Evolutionary conservation across 1,284 basidiomycete genomes (phyloP), one percentile per base, ranked within the genome.

Genomic region (Ceratorhiza oryzae-sativae): DNA sequence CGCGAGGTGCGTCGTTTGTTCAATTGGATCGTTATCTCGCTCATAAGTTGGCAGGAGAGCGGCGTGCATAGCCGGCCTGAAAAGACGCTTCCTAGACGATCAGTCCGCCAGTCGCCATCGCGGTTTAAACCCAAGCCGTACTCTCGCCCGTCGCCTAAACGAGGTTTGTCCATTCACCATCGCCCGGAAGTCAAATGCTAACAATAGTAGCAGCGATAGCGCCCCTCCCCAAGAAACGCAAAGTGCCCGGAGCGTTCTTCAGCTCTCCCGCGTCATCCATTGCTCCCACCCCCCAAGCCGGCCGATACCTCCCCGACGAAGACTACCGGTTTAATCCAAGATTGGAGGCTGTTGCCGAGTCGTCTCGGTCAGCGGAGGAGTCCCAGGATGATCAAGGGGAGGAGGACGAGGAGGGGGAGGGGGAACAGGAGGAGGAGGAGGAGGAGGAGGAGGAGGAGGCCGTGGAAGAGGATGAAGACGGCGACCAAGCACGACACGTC

Each of bases 401-500:
- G 20, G 60, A 48, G 42, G 39, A 32, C 27, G 60, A 36, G 36
- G 48, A 32, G 1, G 63, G 36, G 8, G 63, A 67, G 9, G 45
- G 12, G 15, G 61, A 63, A 3, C 13, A 63, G 30, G 53, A 25
- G 56, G 30, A 30, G 13, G 13, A 13, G 3, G 56, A 41, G n/a
- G 36, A 10, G 18, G 36, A 23, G 48, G 15, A 23, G 46, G 12
- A 10, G 32, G 55, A n/a, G 20, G 34, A 25, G 42, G n/a, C n/a
- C n/a, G n/a, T n/a, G n/a, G n/a, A n/a, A n/a, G n/a, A n/a, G n/a
- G n/a, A 55, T 6, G 46, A 41, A 18, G 67, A 73, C 30, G 59
- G 76, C n/a, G 68, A 75, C 49, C 76, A 77, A n/a, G 78, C 76
- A 36, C 80, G 80, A 25, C 82, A 80, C 72, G 82, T 85, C 45